Percentiles rank a stretch among this genome's conserved stretches.
Conservation (phyloP, 495 filamentous ascomycete species). For the Parachaetomium inaequale region DNA sequence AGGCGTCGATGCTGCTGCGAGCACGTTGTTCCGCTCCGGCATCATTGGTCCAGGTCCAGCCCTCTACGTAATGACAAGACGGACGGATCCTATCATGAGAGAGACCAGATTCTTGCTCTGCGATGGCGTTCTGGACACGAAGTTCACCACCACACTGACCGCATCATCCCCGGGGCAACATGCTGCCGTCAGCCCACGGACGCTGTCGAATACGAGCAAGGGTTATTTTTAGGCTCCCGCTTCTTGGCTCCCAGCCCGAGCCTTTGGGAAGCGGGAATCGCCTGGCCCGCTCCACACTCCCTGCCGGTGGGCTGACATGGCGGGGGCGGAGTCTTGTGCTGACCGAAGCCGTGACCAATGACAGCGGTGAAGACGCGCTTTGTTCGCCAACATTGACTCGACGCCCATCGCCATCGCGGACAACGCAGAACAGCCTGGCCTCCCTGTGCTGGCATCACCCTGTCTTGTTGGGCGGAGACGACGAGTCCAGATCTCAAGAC, state of each 20-base stretch:
- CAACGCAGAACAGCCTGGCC: neutral
- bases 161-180: neutral
- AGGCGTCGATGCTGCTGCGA: neutral
- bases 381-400: neutral
- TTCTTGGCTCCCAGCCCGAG: neutral
- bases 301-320: neutral
- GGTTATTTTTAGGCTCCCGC: slow-evolving; percentile 1
- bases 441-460: neutral
- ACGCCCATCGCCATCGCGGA: neutral
- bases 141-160: neutral
- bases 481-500: neutral
- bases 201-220: neutral
- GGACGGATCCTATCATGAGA: neutral
- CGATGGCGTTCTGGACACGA: slow-evolving; percentile 2
- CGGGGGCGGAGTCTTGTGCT: neutral
- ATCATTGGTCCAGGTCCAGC: slow-evolving; percentile 3
- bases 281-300: neutral
- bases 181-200: neutral
- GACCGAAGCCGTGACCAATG: neutral
- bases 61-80: neutral
- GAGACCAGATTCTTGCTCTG: neutral
- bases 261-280: neutral
- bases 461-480: neutral
- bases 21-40: neutral
- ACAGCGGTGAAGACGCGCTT: neutral